Evolutionary conservation across 2,329 filamentous ascomycete species (phyloP), one percentile per base, ranked within the genome.

Genomic region (Paecilomyces sp.): DNA sequence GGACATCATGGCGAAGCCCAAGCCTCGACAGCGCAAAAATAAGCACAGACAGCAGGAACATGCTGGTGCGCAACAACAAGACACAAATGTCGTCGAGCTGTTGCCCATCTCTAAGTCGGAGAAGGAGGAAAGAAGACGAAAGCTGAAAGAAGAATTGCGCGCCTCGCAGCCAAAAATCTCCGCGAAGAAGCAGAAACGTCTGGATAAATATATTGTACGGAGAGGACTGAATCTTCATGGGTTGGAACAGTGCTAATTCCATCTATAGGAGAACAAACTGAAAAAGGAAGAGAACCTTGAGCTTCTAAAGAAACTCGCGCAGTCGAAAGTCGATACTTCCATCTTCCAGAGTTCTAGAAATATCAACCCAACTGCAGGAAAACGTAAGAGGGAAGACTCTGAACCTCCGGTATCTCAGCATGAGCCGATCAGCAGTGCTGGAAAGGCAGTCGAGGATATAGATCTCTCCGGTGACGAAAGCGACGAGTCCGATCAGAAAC

Each of bases 261-360:
- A 18, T 51, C 8, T 51, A 31, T 67, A 84, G 82, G 92, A 97
- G 68, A 94, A 84, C 60, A 99, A 99, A 81, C 80, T 99, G 54
- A 90, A 88, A 74, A 97, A 96, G 74, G 94, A 99, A 71, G 93
- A 97, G 74, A 96, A 91, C 68, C 82, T 90, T 30, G 89, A 87
- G 59, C 79, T 99, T 31, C 82, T 97, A 67, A 89, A 90, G 70
- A 92, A 94, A 72, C 82, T 99, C 28, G 90, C 90, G 18, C 82
- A 85, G 62, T 83, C 85, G 58, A 92, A 89, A 69, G 84, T 94
- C 65, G 92, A 97, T 71, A 96, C 91, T 1, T 90, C 84, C 62
- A 78, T 91, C 22, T 88, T 96, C 62, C 82, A 86, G 60, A 96
- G 91, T 72, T 90, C 88, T 57, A 90, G 85, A 65, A 85, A 86